Conservation (phyloP, 176 grass and related monocot species). For the Ampelocalamus luodianensis region DNA sequence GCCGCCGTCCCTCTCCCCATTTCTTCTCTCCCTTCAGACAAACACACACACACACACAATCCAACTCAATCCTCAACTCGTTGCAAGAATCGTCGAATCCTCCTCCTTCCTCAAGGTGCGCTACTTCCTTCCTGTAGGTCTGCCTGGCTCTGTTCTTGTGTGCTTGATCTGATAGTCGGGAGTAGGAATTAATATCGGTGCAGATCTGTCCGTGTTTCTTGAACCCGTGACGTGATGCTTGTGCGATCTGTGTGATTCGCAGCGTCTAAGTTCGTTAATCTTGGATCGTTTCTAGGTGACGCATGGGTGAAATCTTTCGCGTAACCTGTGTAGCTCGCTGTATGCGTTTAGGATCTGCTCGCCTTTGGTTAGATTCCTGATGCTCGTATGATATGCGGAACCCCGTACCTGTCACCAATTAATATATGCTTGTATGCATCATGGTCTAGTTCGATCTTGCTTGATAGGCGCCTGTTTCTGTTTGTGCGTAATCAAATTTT, state of each 20-base stretch:
- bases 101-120: neutral
- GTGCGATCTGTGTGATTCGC: neutral
- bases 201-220: neutral
- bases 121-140: neutral
- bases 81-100: neutral
- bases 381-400: neutral
- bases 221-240: neutral
- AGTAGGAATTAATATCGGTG: neutral
- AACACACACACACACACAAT: neutral
- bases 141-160: neutral
- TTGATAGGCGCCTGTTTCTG: neutral
- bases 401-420: neutral
- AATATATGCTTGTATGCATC: neutral
- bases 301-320: neutral
- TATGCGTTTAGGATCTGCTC: neutral
- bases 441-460: neutral
- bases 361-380: neutral
- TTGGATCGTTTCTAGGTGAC: neutral
- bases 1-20: neutral
- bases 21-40: neutral
- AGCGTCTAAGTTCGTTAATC: neutral
- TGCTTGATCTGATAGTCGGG: too few relatives aligned
- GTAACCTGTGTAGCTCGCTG: neutral
- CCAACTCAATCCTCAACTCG: neutral
- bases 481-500: neutral